These are phyloP conservation scores for Borealophlyctis nickersoniae DNA, from an alignment of 192 early-diverging fungal genomes.

Conservation along the genomic window DNA sequence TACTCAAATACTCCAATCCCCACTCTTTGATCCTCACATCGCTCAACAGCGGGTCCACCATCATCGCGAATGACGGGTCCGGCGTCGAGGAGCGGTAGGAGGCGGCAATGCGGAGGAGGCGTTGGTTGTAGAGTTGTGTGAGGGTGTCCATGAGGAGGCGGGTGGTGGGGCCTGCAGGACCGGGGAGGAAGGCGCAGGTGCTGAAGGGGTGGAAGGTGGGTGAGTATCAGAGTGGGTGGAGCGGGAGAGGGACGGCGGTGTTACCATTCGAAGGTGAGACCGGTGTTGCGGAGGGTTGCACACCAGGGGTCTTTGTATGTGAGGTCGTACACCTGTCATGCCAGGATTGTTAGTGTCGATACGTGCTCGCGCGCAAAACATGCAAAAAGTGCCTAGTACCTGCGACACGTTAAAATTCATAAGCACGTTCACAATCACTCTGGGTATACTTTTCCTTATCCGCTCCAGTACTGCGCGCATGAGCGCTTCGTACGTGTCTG, in stretches of 20 bases:
- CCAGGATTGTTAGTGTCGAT: too few relatives aligned
- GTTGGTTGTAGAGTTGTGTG: slow-evolving; percentile 42
- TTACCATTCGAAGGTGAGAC: slow-evolving; percentile 31
- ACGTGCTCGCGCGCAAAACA: too few relatives aligned
- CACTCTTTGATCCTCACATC: slow-evolving; percentile 34
- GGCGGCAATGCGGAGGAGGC: slow-evolving; percentile 32
- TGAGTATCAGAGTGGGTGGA: neutral
- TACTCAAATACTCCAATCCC: slow-evolving; percentile 41
- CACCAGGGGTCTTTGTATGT: slow-evolving; percentile 33
- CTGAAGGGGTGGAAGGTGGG: too few relatives aligned
- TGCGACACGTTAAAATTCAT: slow-evolving; percentile 35
- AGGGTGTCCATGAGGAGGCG: slow-evolving; percentile 44
- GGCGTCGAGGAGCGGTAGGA: slow-evolving; percentile 28
- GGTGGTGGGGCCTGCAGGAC: slow-evolving; percentile 28
- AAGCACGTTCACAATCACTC: slow-evolving; percentile 48
- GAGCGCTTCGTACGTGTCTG: slow-evolving; percentile 8
- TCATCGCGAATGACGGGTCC: slow-evolving; percentile 44
- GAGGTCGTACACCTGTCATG: slow-evolving; percentile 35
- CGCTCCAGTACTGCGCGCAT: slow-evolving; percentile 11
- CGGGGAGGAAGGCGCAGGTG: slow-evolving; percentile 32
- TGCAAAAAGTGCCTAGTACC: too few relatives aligned
- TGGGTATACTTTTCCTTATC: slow-evolving; percentile 30
- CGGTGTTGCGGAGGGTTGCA: slow-evolving; percentile 18
- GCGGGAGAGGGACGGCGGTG: neutral
- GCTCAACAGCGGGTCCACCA: slow-evolving; percentile 41